Evolutionary conservation across 1,284 basidiomycete genomes (phyloP).

Genomic region (Cutaneotrichosporon mucoides): DNA sequence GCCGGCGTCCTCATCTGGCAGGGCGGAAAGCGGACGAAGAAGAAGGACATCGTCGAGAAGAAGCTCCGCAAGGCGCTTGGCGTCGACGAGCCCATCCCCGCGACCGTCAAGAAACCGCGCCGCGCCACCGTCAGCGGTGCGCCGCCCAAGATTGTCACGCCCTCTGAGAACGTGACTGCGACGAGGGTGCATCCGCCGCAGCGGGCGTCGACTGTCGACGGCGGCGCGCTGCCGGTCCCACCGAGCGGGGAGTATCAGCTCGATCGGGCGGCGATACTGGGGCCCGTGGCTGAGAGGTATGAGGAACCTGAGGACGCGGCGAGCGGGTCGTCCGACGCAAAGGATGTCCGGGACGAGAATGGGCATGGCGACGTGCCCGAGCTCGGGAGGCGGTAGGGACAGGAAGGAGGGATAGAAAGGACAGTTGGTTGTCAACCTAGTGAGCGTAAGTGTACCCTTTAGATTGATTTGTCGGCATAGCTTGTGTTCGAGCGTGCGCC

Average conservation of each 20-base stretch:
- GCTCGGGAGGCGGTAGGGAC: no score
- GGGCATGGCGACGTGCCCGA: no score
- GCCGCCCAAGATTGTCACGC: not conserved
- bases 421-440: no score
- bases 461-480: no score
- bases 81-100: constrained; percentile 22
- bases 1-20: constrained; percentile 73
- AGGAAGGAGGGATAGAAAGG: no score
- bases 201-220: not conserved
- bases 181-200: not conserved
- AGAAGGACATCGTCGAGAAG: constrained; percentile 66
- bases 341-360: no score
- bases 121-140: constrained; percentile 9
- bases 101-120: constrained; percentile 8
- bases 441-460: no score
- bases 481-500: no score
- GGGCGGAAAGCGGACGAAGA: constrained; percentile 70
- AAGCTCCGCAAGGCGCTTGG: constrained; percentile 66
- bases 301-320: not conserved
- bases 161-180: not conserved
- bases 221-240: no score
- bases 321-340: no score
- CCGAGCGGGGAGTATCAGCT: not conserved
- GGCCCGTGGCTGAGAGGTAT: not conserved
- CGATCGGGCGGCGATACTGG: not conserved